Percentiles rank a stretch among this genome's conserved stretches.
Evolutionary conservation across 139 green algal species (phyloP).

Genomic region (Asterochloris erici): DNA sequence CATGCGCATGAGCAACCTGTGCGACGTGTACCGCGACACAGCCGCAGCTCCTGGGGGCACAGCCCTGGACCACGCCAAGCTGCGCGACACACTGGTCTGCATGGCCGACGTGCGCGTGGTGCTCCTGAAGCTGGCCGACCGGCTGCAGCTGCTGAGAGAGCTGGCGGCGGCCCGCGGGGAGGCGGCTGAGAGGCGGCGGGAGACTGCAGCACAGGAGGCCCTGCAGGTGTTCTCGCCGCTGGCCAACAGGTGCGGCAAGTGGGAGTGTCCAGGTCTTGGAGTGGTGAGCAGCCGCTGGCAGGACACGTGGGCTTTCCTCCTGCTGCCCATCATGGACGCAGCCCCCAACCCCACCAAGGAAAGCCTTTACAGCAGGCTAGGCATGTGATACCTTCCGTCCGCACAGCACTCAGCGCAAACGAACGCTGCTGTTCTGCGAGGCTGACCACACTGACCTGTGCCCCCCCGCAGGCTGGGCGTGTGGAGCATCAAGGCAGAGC

Average conservation of each 20-base stretch:
- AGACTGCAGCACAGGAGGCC: constrained; percentile 49
- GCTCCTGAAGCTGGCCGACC: constrained; percentile 82
- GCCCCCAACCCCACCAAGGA: too few species aligned
- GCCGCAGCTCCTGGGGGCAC: neutral
- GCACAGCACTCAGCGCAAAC: too few species aligned
- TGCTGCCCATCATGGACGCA: too few species aligned
- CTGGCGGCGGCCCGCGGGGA: constrained; percentile 24
- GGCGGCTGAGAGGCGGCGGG: neutral
- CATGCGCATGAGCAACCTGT: constrained; percentile 46
- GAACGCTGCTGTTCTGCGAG: too few species aligned
- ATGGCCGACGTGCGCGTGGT: constrained; percentile 66
- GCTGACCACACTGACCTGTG: too few species aligned
- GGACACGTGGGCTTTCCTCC: too few species aligned
- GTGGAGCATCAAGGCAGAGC: constrained; percentile 84
- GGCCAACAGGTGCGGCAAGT: constrained; percentile 52
- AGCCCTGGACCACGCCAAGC: constrained; percentile 3
- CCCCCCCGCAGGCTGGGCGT: constrained; percentile 62
- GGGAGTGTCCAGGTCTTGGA: too few species aligned
- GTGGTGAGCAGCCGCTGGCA: too few species aligned
- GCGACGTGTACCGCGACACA: constrained; percentile 22
- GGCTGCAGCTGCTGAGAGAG: constrained; percentile 71
- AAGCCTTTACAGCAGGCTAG: too few species aligned
- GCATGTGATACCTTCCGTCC: too few species aligned
- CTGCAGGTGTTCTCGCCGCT: constrained; percentile 82
- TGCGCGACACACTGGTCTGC: constrained; percentile 66